phyloP scores from a whole-genome alignment of 257 asterid genomes.

The Solanum pennellii region DNA sequence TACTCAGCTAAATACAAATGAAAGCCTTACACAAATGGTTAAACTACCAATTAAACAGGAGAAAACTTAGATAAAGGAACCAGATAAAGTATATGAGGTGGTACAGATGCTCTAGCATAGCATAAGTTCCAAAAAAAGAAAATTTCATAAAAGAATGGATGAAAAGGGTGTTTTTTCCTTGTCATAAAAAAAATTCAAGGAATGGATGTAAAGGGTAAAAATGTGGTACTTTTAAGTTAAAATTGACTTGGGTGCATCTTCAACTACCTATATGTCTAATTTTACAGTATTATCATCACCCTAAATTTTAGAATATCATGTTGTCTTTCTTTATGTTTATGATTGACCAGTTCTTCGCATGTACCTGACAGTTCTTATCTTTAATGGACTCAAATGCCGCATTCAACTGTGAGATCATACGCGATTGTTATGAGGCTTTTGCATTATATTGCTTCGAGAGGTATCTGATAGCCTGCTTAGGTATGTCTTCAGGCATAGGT shows the following conservation, averaged over 20 bases:
- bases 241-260: neutral
- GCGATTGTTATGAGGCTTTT: constrained; percentile 98
- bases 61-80: neutral
- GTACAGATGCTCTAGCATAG: neutral
- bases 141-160: neutral
- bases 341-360: neutral
- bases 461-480: constrained; percentile 97
- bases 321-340: neutral
- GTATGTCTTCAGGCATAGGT: constrained; percentile 24
- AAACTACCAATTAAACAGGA: neutral
- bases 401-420: constrained; percentile 72
- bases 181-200: neutral
- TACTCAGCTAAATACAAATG: neutral
- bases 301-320: neutral
- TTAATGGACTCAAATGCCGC: constrained; percentile 62
- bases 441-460: constrained; percentile 98
- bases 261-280: neutral
- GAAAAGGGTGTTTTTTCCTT: neutral
- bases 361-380: constrained; percentile 60
- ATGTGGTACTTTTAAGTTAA: neutral
- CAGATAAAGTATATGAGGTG: neutral
- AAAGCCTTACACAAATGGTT: neutral
- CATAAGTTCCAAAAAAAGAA: neutral
- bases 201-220: neutral
- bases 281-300: neutral